Evolutionary conservation across 2,329 filamentous ascomycete genomes (phyloP).

Genomic region (Aspergillus pseudonomiae): DNA sequence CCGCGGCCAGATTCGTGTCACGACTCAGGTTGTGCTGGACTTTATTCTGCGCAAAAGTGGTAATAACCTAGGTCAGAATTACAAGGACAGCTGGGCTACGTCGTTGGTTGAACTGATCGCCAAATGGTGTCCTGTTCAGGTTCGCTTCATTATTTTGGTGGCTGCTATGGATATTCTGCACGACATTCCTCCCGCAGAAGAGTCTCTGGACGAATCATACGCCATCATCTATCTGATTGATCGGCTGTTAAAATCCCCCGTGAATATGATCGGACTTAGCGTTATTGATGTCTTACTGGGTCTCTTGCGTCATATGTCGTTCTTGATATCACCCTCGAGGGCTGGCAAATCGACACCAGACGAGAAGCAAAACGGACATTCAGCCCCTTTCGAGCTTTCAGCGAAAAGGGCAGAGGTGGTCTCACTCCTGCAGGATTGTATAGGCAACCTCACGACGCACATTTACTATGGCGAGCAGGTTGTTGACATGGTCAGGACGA

Average conservation of each 20-base stretch:
- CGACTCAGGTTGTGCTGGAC: constrained; percentile 71
- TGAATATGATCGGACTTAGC: constrained; percentile 93
- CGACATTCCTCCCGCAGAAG: constrained; percentile 68
- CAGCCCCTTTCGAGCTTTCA: constrained; percentile 42
- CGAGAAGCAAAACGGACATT: constrained; percentile 22
- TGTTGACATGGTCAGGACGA: constrained; percentile 85
- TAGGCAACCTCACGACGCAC: constrained; percentile 89
- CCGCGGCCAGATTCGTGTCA: constrained; percentile 75
- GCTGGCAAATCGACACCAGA: constrained; percentile 38
- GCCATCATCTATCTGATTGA: constrained; percentile 77
- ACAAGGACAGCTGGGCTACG: constrained; percentile 74
- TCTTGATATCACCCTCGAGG: constrained; percentile 69
- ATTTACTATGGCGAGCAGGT: constrained; percentile 98
- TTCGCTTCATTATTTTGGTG: constrained; percentile 87
- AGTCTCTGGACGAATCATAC: constrained; percentile 72
- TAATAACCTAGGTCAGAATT: constrained; percentile 44
- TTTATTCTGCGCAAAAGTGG: constrained; percentile 67
- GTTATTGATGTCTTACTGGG: constrained; percentile 93
- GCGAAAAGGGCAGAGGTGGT: constrained; percentile 66
- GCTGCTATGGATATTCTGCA: constrained; percentile 77
- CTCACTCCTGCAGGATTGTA: constrained; percentile 73
- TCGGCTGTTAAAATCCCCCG: constrained; percentile 79
- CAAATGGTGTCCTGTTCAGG: constrained; percentile 89
- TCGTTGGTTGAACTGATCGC: constrained; percentile 78
- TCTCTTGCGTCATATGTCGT: constrained; percentile 79